These are phyloP conservation scores for Saturnispora quitensis DNA, from an alignment of 805 yeast genomes.

Conservation along the genomic window DNA sequence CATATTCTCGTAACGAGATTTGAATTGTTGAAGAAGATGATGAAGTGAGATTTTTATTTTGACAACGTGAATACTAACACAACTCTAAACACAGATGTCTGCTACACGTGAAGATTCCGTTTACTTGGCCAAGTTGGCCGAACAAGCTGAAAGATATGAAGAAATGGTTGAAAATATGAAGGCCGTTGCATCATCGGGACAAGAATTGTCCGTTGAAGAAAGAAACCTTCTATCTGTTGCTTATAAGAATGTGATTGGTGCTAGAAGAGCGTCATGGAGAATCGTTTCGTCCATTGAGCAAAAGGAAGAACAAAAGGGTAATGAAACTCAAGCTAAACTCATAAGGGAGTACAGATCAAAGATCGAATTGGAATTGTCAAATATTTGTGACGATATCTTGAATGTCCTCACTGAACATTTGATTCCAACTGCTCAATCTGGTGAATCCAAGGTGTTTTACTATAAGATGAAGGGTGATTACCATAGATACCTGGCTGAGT, in stretches of 20 bases:
- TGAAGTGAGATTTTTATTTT: neutral
- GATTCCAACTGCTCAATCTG: conserved; percentile 89
- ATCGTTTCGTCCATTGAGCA: conserved; percentile 96
- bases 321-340: conserved; percentile 78
- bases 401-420: conserved; percentile 80
- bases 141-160: conserved; percentile 99
- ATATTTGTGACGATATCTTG: conserved; percentile 90
- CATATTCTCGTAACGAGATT: conserved; percentile 1
- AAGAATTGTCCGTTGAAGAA: conserved; percentile 94
- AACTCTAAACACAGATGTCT: conserved; percentile 38
- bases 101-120: conserved; percentile 95
- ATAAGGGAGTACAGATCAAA: conserved; percentile 92
- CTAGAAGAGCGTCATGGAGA: conserved; percentile 99
- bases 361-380: conserved; percentile 86
- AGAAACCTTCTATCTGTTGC: conserved; percentile 96
- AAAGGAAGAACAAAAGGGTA: conserved; percentile 95
- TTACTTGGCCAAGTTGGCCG: conserved; percentile 95
- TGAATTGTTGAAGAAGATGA: neutral
- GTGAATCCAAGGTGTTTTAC: conserved; percentile 97
- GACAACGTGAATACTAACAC: conserved; percentile 3
- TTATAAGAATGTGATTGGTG: conserved; percentile 96
- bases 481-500: conserved; percentile 98
- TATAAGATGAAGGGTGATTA: conserved; percentile 99
- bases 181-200: conserved; percentile 91
- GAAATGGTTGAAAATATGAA: conserved; percentile 99